These are phyloP conservation scores for Fulvia fulva DNA, from an alignment of 2,329 filamentous ascomycete species.

Conservation along the genomic window DNA sequence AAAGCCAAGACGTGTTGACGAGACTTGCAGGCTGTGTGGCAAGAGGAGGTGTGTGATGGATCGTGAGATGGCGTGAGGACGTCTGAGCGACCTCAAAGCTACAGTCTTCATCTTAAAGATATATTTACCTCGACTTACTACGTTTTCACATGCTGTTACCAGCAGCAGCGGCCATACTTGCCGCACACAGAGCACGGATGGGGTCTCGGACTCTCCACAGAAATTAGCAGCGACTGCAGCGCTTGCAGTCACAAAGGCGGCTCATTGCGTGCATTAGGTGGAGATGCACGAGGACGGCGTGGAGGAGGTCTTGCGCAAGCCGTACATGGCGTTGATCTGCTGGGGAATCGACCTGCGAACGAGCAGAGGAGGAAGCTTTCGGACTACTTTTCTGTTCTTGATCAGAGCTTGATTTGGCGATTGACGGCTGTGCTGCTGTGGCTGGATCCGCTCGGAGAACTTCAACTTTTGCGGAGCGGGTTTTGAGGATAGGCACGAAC, in stretches of 20 bases:
- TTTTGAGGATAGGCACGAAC: not conserved
- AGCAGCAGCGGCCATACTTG: slow-evolving; percentile 7
- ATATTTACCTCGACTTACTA: not conserved
- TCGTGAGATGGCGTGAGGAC: slow-evolving; percentile 6
- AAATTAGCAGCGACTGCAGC: not conserved
- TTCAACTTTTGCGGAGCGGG: not conserved
- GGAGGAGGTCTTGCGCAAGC: not conserved
- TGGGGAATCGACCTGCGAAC: not conserved
- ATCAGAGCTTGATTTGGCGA: not conserved
- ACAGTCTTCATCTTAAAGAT: not conserved
- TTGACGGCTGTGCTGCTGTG: not conserved
- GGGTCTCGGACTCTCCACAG: not conserved
- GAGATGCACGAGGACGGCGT: not conserved
- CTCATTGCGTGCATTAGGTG: not conserved
- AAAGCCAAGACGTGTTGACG: not conserved
- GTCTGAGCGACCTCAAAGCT: not conserved
- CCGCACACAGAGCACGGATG: slow-evolving; percentile 7
- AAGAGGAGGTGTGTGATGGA: not conserved
- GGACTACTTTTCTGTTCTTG: not conserved
- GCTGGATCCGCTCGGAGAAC: not conserved
- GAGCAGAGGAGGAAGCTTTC: not conserved
- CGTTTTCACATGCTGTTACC: not conserved
- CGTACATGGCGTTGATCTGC: not conserved
- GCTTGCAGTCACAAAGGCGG: too few relatives aligned
- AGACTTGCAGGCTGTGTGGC: not conserved